Evolutionary conservation across 768 basidiomycete genomes (phyloP), one percentile per base, ranked within the genome.

Genomic region (Termitomyces sp.): DNA sequence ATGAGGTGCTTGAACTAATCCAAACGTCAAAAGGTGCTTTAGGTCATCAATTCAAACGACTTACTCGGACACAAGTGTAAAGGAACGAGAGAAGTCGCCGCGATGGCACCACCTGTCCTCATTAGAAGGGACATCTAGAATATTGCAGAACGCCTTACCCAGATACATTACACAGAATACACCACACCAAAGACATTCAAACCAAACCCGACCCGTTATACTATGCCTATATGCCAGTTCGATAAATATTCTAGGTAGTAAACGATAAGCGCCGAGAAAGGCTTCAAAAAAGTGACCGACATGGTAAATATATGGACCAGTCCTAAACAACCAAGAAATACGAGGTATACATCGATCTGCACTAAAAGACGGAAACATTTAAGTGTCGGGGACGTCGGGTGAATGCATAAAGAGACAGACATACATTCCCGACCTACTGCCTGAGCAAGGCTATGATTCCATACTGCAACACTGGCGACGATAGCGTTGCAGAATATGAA

Each of bases 401-500:
- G 22, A 32, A 41, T 5, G 9, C 2, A n/a, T 24, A 42, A 19
- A 48, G 22, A 22, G 22, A 32, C 30, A 19, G 28, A 71, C 80
- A 48, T 61, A 84, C 84, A 60, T 48, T 71, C 67, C 60, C 66
- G 65, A 42, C 60, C 63, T 35, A 66, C 54, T 40, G 67, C 55
- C 53, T 71, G 67, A 44, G 76, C 68, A 59, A 87, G 69, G 60
- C 80, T 79, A 43, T 79, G 65, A 68, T 88, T 87, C 87, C 87
- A 88, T 19, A 84, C 82, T 53, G 86, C 82, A 30, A 82, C 75
- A 61, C 81, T 83, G 57, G 82, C 79, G 54, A 82, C 74, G 61
- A 87, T 73, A 45, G 85, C 83, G 71, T 80, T 86, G 68, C 79
- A 88, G 58, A 81, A 65, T 60, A 83, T 75, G 67, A 86, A 84